Percentiles rank a stretch among this genome's conserved stretches.
Conservation (phyloP, 352 stramenopile genomes). For the Phytopythium helicoides region DNA sequence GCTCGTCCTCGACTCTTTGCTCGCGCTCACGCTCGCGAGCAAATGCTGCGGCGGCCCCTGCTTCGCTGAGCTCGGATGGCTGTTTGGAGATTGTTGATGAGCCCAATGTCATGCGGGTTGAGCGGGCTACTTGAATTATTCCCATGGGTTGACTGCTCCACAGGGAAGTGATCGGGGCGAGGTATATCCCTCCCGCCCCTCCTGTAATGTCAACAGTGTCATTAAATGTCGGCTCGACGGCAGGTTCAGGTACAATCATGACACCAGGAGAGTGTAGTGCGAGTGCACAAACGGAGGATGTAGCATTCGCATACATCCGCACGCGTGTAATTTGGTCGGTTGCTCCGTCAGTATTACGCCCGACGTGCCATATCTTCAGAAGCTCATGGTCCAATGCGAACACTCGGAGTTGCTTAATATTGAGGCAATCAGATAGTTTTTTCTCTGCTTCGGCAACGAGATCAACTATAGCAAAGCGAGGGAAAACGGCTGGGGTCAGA, state of each 20-base stretch:
- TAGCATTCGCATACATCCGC: conserved; percentile 57
- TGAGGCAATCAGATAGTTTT: conserved; percentile 54
- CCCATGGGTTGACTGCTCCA: conserved; percentile 49
- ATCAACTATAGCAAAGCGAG: conserved; percentile 16
- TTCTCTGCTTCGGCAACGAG: conserved; percentile 54
- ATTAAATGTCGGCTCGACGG: conserved; percentile 57
- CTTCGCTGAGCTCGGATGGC: conserved; percentile 15
- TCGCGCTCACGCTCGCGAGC: conserved; percentile 35
- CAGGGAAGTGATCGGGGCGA: conserved; percentile 51
- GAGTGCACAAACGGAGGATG: conserved; percentile 57
- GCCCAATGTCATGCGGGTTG: conserved; percentile 18
- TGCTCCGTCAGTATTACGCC: conserved; percentile 1
- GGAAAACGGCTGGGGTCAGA: background rate
- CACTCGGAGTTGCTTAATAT: conserved; percentile 61
- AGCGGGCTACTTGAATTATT: conserved; percentile 64
- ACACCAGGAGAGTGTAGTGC: conserved; percentile 18
- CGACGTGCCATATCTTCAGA: conserved; percentile 52
- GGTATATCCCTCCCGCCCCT: conserved; percentile 52
- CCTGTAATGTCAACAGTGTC: conserved; percentile 67
- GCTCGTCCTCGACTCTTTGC: conserved; percentile 46
- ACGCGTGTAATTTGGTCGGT: conserved; percentile 22
- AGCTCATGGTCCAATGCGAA: conserved; percentile 56
- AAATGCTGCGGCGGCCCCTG: conserved; percentile 16
- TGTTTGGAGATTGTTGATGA: conserved; percentile 6
- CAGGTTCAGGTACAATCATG: conserved; percentile 37